These are phyloP conservation scores for Lactarius vividus DNA, from an alignment of 768 basidiomycete genomes.

Conservation along the genomic window DNA sequence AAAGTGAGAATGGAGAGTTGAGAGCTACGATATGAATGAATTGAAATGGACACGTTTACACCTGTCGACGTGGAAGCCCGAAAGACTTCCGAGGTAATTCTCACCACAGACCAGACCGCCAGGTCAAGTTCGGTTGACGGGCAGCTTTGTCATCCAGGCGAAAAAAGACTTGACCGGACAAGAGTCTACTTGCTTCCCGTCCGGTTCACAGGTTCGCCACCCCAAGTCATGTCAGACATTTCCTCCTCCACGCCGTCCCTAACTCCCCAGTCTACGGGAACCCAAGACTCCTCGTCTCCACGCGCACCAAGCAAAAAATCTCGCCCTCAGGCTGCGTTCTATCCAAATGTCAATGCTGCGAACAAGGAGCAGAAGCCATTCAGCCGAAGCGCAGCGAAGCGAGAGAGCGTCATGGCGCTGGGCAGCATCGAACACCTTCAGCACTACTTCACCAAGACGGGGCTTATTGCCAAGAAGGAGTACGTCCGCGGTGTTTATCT, in stretches of 20 bases:
- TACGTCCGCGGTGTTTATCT: slow-evolving; percentile 38
- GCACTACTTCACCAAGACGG: slow-evolving; percentile 91
- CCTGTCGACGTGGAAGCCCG: no score
- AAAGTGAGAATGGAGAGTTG: no score
- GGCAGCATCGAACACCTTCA: slow-evolving; percentile 97
- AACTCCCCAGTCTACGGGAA: slow-evolving; percentile 60
- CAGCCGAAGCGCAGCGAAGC: slow-evolving; percentile 86
- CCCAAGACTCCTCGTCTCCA: slow-evolving; percentile 37
- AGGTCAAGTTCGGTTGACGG: not conserved
- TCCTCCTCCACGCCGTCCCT: slow-evolving; percentile 51
- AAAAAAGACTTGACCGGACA: not conserved
- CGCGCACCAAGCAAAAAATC: slow-evolving; percentile 44
- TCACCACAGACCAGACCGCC: no score
- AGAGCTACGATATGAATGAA: no score
- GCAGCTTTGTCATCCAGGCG: slow-evolving; percentile 18
- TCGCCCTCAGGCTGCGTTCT: slow-evolving; percentile 72
- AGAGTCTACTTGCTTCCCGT: not conserved
- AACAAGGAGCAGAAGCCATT: slow-evolving; percentile 83
- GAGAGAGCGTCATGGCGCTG: slow-evolving; percentile 89
- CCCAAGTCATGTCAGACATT: slow-evolving; percentile 29
- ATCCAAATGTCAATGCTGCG: slow-evolving; percentile 65
- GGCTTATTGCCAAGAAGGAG: slow-evolving; percentile 70
- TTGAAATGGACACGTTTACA: no score
- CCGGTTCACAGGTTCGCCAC: not conserved
- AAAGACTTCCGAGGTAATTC: no score